Evolutionary conservation across 805 yeast genomes (phyloP).

Genomic region (Candida khao-thaluensis): DNA sequence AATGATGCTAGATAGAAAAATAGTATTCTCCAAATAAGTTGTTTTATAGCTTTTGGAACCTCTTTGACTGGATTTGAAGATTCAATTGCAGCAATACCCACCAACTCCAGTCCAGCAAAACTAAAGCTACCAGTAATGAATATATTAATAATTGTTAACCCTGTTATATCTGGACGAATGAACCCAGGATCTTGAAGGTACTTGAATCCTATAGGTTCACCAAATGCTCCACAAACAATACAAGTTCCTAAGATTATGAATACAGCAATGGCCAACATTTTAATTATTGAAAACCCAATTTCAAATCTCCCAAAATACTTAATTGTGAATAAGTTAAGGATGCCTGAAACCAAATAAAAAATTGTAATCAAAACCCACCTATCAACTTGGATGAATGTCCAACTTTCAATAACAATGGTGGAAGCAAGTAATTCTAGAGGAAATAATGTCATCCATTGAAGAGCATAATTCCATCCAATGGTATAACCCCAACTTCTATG

Average conservation of each 20-base stretch:
- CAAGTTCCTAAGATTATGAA: slow-evolving; percentile 62
- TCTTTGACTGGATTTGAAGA: slow-evolving; percentile 60
- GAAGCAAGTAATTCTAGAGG: slow-evolving; percentile 71
- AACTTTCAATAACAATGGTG: slow-evolving; percentile 60
- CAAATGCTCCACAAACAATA: slow-evolving; percentile 75
- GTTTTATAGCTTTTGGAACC: slow-evolving; percentile 69
- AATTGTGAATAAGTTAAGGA: slow-evolving; percentile 62
- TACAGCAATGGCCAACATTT: slow-evolving; percentile 66
- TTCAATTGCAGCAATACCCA: slow-evolving; percentile 76
- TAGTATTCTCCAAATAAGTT: slow-evolving; percentile 62
- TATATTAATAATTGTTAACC: slow-evolving; percentile 40
- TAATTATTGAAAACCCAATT: slow-evolving; percentile 68
- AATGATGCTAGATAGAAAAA: slow-evolving; percentile 64
- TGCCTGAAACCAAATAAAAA: slow-evolving; percentile 55
- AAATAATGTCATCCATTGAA: slow-evolving; percentile 73
- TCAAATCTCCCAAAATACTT: slow-evolving; percentile 71
- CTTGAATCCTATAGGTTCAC: slow-evolving; percentile 68
- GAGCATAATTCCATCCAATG: slow-evolving; percentile 72
- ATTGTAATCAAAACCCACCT: slow-evolving; percentile 67
- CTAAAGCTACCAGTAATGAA: slow-evolving; percentile 76
- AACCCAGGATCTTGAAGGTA: slow-evolving; percentile 77
- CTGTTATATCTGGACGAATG: slow-evolving; percentile 50
- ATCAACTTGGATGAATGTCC: slow-evolving; percentile 34
- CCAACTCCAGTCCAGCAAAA: slow-evolving; percentile 74
- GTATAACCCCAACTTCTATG: slow-evolving; percentile 71